Evolutionary conservation across 257 asterid species (phyloP).

Genomic region (Anisodus acutangulus): DNA sequence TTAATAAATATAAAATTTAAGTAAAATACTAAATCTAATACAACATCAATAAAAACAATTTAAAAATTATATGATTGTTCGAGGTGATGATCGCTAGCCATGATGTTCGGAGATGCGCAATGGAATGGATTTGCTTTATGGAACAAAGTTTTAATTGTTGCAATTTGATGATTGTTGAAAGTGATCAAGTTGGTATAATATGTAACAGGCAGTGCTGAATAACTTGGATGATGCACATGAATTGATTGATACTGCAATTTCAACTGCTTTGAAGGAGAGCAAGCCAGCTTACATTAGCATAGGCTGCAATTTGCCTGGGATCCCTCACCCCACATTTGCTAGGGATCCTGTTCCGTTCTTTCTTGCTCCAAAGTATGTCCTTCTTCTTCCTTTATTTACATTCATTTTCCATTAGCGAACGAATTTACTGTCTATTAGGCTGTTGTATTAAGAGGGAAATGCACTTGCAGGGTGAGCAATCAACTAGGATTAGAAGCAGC

Average conservation of each 20-base stretch:
- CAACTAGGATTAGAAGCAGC: constrained; percentile 44
- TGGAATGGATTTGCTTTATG: not conserved
- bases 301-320: constrained; percentile 40
- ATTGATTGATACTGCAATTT: constrained; percentile 46
- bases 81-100: too few relatives aligned
- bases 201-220: constrained; percentile 44
- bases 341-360: constrained; percentile 44
- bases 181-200: constrained; percentile 9
- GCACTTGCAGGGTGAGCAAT: constrained; percentile 41
- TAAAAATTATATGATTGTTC: too few relatives aligned
- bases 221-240: constrained; percentile 37
- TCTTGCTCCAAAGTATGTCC: constrained; percentile 39
- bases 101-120: not conserved
- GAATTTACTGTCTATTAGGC: not conserved
- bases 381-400: not conserved
- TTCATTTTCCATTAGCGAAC: not conserved
- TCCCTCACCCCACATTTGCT: constrained; percentile 45
- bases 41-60: too few relatives aligned
- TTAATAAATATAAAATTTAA: too few relatives aligned
- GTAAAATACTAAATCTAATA: too few relatives aligned
- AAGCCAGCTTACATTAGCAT: constrained; percentile 47
- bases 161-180: not conserved
- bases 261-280: constrained; percentile 46
- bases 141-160: not conserved
- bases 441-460: constrained; percentile 4